Evolutionary conservation across 192 early-diverging fungal species (phyloP).

Genomic region (Pilobolus umbonatus): DNA sequence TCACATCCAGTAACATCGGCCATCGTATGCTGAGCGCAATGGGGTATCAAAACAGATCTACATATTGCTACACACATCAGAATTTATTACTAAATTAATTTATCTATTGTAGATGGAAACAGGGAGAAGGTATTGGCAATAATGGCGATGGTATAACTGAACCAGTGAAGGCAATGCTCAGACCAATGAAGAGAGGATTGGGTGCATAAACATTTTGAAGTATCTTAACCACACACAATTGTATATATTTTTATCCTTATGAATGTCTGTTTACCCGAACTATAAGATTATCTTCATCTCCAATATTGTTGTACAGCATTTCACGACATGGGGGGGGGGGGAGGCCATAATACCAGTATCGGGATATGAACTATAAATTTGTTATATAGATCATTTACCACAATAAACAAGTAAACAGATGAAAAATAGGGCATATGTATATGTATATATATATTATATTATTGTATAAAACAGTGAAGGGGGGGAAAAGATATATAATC

Average conservation of each 20-base stretch:
- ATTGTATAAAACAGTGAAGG: too few relatives aligned
- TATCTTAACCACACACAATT: not conserved
- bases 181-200: conserved; percentile 32
- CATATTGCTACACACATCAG: conserved; percentile 24
- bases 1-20: conserved; percentile 52
- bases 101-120: conserved; percentile 30
- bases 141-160: conserved; percentile 36
- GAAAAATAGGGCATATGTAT: too few relatives aligned
- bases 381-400: too few relatives aligned
- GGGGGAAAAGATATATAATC: too few relatives aligned
- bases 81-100: not conserved
- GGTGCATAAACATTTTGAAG: conserved; percentile 24
- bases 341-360: too few relatives aligned
- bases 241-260: not conserved
- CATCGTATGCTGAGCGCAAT: conserved; percentile 58
- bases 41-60: conserved; percentile 38
- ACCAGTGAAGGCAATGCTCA: conserved; percentile 35
- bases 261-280: not conserved
- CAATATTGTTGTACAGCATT: not conserved
- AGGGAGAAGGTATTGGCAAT: conserved; percentile 37
- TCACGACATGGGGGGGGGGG: too few relatives aligned
- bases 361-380: too few relatives aligned
- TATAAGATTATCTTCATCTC: not conserved
- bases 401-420: too few relatives aligned
- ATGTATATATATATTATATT: too few relatives aligned